Conservation (phyloP, 148 eudicot genomes). For the Camellia lanceoleosa region DNA sequence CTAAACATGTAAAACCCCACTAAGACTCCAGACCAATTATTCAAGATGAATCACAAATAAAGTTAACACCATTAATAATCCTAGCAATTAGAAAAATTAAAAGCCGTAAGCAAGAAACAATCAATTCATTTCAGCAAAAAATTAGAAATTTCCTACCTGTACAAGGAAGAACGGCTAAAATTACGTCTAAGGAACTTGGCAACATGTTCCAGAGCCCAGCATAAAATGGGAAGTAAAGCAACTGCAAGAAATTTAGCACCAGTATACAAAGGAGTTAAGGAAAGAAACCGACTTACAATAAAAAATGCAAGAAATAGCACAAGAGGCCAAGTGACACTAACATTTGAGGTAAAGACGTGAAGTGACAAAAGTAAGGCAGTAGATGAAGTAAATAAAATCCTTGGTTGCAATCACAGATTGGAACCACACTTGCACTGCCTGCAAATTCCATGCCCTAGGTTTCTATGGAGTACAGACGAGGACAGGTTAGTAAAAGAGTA, state of each 20-base stretch:
- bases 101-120: neutral
- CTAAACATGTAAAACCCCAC: neutral
- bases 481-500: neutral
- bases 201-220: constrained; percentile 80
- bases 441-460: constrained; percentile 92
- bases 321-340: constrained; percentile 32
- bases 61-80: neutral
- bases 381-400: constrained; percentile 81
- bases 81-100: neutral
- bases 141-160: constrained; percentile 47
- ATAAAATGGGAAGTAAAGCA: constrained; percentile 83
- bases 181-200: constrained; percentile 93
- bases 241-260: constrained; percentile 45
- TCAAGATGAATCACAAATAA: neutral
- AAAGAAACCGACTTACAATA: constrained; percentile 7
- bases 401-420: constrained; percentile 80
- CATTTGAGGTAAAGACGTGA: constrained; percentile 84
- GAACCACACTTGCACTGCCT: constrained; percentile 85
- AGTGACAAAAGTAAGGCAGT: constrained; percentile 81
- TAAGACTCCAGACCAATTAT: neutral
- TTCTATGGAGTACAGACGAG: constrained; percentile 43
- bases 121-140: neutral
- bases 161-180: constrained; percentile 72
- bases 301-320: neutral
- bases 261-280: constrained; percentile 4